These are phyloP conservation scores for Serendipita sp. DNA, from an alignment of 1,284 basidiomycete genomes.

Conservation along the genomic window DNA sequence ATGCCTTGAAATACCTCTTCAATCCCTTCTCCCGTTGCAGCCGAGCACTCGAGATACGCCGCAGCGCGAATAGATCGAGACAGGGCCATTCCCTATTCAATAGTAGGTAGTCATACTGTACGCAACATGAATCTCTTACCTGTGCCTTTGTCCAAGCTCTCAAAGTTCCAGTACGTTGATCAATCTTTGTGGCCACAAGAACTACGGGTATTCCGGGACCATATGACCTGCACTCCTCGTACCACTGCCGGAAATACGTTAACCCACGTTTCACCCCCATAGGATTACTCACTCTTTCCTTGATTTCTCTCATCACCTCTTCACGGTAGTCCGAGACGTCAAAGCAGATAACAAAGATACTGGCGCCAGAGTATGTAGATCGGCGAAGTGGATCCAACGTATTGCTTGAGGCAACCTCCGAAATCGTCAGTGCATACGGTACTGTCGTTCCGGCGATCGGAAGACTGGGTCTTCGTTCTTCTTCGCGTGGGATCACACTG, in stretches of 20 bases:
- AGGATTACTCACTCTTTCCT: not conserved
- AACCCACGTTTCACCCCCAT: not conserved
- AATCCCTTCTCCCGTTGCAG: not conserved
- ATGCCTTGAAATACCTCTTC: constrained; percentile 1
- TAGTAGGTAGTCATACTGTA: not conserved
- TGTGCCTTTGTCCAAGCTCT: not conserved
- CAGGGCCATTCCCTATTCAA: not conserved
- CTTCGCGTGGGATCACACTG: not conserved
- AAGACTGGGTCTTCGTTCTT: not conserved
- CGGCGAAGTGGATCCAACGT: not conserved
- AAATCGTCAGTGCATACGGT: not conserved
- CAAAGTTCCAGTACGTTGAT: not conserved
- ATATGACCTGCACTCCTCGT: not conserved
- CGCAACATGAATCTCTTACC: not conserved
- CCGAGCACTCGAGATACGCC: not conserved
- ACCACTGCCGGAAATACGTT: not conserved
- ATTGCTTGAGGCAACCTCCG: not conserved
- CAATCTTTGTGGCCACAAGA: constrained; percentile 2
- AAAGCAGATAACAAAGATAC: constrained; percentile 8
- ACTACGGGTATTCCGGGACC: not conserved
- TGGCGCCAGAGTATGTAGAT: constrained; percentile 1
- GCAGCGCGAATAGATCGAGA: constrained; percentile 2
- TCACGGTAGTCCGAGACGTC: constrained; percentile 4
- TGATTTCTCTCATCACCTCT: constrained; percentile 2
- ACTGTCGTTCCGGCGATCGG: not conserved